These are phyloP conservation scores for Trichomonas gallinae DNA, from an alignment of 208 protist species.

Conservation along the genomic window DNA sequence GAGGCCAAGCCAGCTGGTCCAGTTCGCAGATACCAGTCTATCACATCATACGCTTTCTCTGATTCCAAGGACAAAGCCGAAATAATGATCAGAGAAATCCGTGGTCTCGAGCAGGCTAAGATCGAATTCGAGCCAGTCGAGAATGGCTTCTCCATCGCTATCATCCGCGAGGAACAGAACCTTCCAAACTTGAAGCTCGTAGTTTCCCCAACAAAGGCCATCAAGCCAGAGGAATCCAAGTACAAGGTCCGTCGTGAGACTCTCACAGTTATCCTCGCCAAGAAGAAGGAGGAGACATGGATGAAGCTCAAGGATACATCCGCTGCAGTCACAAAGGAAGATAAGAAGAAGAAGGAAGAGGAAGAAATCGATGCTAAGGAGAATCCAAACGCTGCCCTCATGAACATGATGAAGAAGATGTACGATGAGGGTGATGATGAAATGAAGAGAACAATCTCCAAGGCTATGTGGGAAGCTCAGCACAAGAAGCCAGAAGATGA, in stretches of 20 bases:
- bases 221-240: neutral
- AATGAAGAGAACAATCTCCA: conserved; percentile 22
- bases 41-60: neutral
- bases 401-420: conserved; percentile 22
- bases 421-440: conserved; percentile 23
- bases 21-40: neutral
- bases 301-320: conserved; percentile 11
- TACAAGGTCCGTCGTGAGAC: neutral
- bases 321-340: neutral
- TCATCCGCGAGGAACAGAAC: neutral
- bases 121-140: neutral
- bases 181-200: neutral
- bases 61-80: neutral
- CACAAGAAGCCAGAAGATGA: conserved; percentile 20
- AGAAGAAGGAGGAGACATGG: conserved; percentile 3
- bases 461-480: conserved; percentile 22
- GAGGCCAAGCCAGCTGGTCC: neutral
- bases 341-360: neutral
- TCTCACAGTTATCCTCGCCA: neutral
- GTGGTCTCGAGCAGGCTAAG: neutral
- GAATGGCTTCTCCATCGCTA: neutral
- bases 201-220: neutral
- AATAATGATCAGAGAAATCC: neutral
- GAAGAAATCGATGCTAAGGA: neutral
- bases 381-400: conserved; percentile 2